Base-by-base conservation (phyloP, 805 yeast genomes). In the Kodamaea fukazawae region DNA sequence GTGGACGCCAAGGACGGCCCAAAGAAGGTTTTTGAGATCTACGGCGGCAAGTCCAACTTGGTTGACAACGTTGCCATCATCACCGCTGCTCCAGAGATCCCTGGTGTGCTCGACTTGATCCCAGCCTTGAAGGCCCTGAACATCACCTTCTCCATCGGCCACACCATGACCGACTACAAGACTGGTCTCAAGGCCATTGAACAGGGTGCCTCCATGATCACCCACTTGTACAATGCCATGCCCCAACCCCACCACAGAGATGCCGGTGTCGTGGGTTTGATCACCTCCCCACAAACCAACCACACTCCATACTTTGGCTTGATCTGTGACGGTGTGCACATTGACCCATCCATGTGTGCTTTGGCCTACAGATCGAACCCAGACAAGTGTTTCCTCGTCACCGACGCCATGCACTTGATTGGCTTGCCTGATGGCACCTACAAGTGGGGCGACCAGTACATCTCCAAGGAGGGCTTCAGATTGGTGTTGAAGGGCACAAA, bases 181-280 rank as follows among this genome's bases (percentile, higher is more conserved):
- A 65, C 67, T 15, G 68, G 65, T 10, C 42, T 67, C 15, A 56
- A 64, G 38, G 82, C 82, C 0, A 58, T 77, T 26, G 54, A 60
- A 15, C 48, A 61, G n/a, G 83, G 83, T 16, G 79, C 80, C 11
- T 50, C 71, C n/a, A 76, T 78, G 81, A 63, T 78, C 41, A 78
- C 83, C 3, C 83, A 78, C 50, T 63, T 78, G 38, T 78, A 73
- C 57, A 78, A 78, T 48, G 83, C 83, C 47, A 78, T 78, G 83
- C 79, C 79, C 3, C 73, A 58, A 60, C 79, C 78, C 6, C 81
- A 76, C 49, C 82, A 77, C 50, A 61, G 83, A 48, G 75, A 76
- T 37, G 76, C 75, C 8, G 81, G 83, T 10, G 71, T 76, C 14
- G 67, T 76, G 26, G 83, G 83, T 2, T 60, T 77, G 25, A 56